phyloP scores from a whole-genome alignment of 768 basidiomycete species.

The Chalciporus piperatus region DNA sequence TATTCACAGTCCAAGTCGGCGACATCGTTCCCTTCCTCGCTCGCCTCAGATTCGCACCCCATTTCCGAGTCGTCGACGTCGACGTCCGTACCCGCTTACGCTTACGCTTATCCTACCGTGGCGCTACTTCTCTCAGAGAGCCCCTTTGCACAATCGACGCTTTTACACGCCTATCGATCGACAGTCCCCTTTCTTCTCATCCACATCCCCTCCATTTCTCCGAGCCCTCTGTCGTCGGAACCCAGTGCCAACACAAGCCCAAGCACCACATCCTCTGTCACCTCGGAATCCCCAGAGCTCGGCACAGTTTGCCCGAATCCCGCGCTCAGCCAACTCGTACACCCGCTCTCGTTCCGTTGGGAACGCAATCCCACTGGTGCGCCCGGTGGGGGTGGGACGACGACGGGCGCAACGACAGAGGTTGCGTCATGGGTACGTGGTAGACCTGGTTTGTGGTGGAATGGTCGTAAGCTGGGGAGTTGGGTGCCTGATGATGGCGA shows the following conservation, averaged over 20 bases:
- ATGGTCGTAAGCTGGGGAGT: slow-evolving; percentile 17
- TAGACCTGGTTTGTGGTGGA: slow-evolving; percentile 46
- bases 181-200: slow-evolving; percentile 77
- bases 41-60: not conserved
- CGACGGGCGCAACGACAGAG: not conserved
- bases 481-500: slow-evolving; percentile 15
- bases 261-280: slow-evolving; percentile 9
- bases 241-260: not conserved
- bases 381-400: not conserved
- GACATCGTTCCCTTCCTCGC: not conserved
- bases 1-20: slow-evolving; percentile 30
- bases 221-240: not conserved
- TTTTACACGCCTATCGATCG: slow-evolving; percentile 70
- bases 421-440: not conserved
- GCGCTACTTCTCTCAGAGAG: slow-evolving; percentile 81
- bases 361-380: slow-evolving; percentile 11
- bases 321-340: slow-evolving; percentile 15
- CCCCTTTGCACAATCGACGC: slow-evolving; percentile 67
- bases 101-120: slow-evolving; percentile 33
- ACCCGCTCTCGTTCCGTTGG: slow-evolving; percentile 23
- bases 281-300: not conserved
- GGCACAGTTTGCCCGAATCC: slow-evolving; percentile 19
- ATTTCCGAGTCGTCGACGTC: not conserved
- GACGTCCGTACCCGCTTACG: not conserved
- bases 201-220: slow-evolving; percentile 55